phyloP scores from a whole-genome alignment of 495 filamentous ascomycete genomes.

The Tuber melanosporum region DNA sequence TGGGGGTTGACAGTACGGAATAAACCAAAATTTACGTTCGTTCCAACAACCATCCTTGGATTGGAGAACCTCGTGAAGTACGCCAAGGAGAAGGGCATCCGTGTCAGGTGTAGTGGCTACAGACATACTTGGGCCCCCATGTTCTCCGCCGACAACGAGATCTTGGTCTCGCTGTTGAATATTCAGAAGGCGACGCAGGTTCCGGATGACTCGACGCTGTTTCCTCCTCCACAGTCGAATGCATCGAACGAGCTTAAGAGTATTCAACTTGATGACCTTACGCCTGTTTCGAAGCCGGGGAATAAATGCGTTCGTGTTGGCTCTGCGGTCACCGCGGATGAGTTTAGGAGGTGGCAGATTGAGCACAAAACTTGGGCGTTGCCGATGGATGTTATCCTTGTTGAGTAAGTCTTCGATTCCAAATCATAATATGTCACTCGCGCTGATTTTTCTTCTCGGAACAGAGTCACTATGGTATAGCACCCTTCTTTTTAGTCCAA shows the following conservation, averaged over 20 bases:
- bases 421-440: not conserved
- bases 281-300: constrained; percentile 33
- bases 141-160: constrained; percentile 47
- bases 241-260: constrained; percentile 28
- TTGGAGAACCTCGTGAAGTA: constrained; percentile 47
- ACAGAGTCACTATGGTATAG: not conserved
- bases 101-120: constrained; percentile 49
- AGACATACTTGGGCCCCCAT: constrained; percentile 49
- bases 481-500: not conserved
- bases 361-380: constrained; percentile 43
- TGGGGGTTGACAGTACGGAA: constrained; percentile 50
- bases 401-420: constrained; percentile 42
- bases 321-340: constrained; percentile 48
- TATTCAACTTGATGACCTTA: constrained; percentile 44
- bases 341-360: constrained; percentile 48
- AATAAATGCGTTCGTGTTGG: constrained; percentile 46
- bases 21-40: constrained; percentile 46
- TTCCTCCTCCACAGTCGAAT: constrained; percentile 33
- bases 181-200: constrained; percentile 43
- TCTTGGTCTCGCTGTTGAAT: constrained; percentile 50
- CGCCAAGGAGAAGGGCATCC: constrained; percentile 43
- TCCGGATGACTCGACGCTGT: constrained; percentile 45
- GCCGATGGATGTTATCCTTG: constrained; percentile 50
- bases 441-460: not conserved
- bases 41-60: constrained; percentile 48